Evolutionary conservation across 2,329 filamentous ascomycete species (phyloP), one percentile per base, ranked within the genome.

Genomic region (Graphilbum sp.): DNA sequence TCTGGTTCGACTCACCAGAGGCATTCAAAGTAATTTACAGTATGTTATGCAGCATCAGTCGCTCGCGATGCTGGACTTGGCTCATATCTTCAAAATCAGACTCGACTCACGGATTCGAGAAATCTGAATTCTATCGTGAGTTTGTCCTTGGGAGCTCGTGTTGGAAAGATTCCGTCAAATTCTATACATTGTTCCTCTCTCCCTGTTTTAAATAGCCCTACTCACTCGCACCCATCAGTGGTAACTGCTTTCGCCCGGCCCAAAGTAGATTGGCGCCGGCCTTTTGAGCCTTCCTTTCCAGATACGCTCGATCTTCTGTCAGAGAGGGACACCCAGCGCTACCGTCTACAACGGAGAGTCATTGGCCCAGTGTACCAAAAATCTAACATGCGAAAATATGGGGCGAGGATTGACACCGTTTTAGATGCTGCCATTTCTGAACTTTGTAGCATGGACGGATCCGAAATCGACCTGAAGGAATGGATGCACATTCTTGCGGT

Each of bases 401-500:
- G 64, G 38, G 34, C 43, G 0, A 55, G 55, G 0, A 50, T 69
- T 6, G 60, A 68, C 21, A 42, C 42, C 0, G 63, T 66, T 1
- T 45, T 69, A 7, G 41, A 49, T 3, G 47, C 48, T 0, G 56
- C 51, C 1, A 42, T 66, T 1, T 41, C 52, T 3, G 58, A 55
- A 20, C 45, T 71, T 0, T 50, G 47, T 4, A 40, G 41, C 0
- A 47, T 67, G 1, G 34, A 55, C 0, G 63, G 62, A 0, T 46
- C 49, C 2, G 54, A 60, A 21, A 47, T 70, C 4, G 63, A 69
- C 40, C 47, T 71, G 16, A 64, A 63, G 36, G 61, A 67, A 38
- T 71, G 67, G 67, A 70, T 70, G 66, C 67, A 71, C 49, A 69
- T 71, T 40, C 54, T 68, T 16, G 60, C 58, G 1, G 64, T 71